These are phyloP conservation scores for Suhomyces panamericanus DNA, from an alignment of 1,139 yeast species.

Conservation along the genomic window DNA sequence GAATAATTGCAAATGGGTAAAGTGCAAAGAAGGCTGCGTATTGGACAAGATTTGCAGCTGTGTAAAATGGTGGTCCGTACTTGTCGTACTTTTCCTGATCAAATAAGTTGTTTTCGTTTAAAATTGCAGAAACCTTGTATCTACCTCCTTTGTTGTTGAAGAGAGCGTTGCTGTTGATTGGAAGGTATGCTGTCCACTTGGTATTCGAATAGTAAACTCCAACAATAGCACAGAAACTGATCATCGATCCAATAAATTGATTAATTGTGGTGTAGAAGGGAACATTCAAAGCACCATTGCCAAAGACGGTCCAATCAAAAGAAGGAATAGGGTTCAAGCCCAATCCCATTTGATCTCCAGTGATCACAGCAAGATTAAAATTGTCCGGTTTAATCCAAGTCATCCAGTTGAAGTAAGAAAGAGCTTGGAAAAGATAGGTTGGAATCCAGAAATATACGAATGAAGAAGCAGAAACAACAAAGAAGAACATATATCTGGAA, in stretches of 20 bases:
- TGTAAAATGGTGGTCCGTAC: slow-evolving; percentile 44
- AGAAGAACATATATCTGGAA: slow-evolving; percentile 19
- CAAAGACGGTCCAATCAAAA: slow-evolving; percentile 20
- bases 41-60: slow-evolving; percentile 29
- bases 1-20: slow-evolving; percentile 19
- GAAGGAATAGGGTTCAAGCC: slow-evolving; percentile 21
- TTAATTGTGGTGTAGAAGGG: slow-evolving; percentile 18
- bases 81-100: slow-evolving; percentile 20
- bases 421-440: slow-evolving; percentile 17
- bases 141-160: slow-evolving; percentile 18
- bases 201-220: slow-evolving; percentile 20
- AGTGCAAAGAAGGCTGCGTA: slow-evolving; percentile 21
- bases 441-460: slow-evolving; percentile 23
- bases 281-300: slow-evolving; percentile 12
- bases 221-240: slow-evolving; percentile 16
- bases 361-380: slow-evolving; percentile 18
- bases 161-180: slow-evolving; percentile 16
- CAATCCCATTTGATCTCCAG: slow-evolving; percentile 17
- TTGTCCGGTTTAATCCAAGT: slow-evolving; percentile 23
- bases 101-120: slow-evolving; percentile 15
- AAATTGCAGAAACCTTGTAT: slow-evolving; percentile 15
- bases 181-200: slow-evolving; percentile 20
- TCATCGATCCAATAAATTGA: slow-evolving; percentile 16
- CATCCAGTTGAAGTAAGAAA: slow-evolving; percentile 22
- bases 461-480: slow-evolving; percentile 12